Evolutionary conservation across 768 basidiomycete species (phyloP).

Genomic region (Trametopsis cervina): DNA sequence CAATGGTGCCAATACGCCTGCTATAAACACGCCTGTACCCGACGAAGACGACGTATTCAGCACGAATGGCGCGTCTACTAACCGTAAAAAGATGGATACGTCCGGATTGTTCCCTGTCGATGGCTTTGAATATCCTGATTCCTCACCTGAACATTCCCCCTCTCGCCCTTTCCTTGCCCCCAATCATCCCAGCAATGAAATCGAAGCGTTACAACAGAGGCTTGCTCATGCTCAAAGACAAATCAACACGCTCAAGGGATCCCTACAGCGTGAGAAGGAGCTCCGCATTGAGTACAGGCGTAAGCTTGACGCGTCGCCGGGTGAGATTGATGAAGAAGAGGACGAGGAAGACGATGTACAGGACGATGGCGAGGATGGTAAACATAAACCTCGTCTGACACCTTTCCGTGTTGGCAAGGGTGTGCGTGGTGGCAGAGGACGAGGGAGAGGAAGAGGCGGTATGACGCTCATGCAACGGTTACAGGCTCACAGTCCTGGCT

Average conservation of each 20-base stretch:
- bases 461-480: constrained; percentile 62
- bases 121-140: constrained; percentile 39
- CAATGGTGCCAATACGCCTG: constrained; percentile 30
- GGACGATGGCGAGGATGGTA: constrained; percentile 17
- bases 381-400: constrained; percentile 37
- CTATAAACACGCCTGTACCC: constrained; percentile 46
- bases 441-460: constrained; percentile 32
- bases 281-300: constrained; percentile 60
- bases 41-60: constrained; percentile 64
- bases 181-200: constrained; percentile 73
- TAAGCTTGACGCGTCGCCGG: constrained; percentile 39
- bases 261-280: constrained; percentile 79
- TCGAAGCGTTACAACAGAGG: constrained; percentile 73
- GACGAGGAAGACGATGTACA: constrained; percentile 40
- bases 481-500: constrained; percentile 45
- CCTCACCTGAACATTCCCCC: constrained; percentile 56
- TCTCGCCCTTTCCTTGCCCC: constrained; percentile 58
- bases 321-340: constrained; percentile 35
- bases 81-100: constrained; percentile 49
- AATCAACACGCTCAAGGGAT: constrained; percentile 73
- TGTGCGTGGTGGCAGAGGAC: constrained; percentile 40
- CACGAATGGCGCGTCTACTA: constrained; percentile 54
- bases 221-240: constrained; percentile 85
- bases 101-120: constrained; percentile 40
- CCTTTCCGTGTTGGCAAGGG: constrained; percentile 51